phyloP scores from a whole-genome alignment of 495 filamentous ascomycete genomes.

The Podospora fimiseda region DNA sequence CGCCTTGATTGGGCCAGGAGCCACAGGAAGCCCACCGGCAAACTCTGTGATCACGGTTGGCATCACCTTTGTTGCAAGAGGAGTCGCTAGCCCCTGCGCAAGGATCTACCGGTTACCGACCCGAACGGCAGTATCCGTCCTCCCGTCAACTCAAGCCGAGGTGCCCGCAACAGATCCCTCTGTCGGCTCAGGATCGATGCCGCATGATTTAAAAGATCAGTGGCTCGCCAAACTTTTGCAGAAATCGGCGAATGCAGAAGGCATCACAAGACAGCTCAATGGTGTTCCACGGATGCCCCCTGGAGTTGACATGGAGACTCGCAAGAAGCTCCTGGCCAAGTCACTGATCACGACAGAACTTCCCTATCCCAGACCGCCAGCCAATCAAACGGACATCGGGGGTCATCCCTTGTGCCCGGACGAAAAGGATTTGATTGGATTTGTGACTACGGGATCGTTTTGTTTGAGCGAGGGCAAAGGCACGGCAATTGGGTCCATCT shows the following conservation, averaged over 20 bases:
- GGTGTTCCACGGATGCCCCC: constrained; percentile 13
- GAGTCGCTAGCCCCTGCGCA: constrained; percentile 35
- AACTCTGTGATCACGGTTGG: constrained; percentile 28
- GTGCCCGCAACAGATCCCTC: constrained; percentile 36
- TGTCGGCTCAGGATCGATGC: constrained; percentile 17
- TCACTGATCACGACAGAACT: constrained; percentile 38
- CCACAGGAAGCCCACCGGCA: constrained; percentile 11
- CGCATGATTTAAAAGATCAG: constrained; percentile 34
- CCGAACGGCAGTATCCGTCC: neutral
- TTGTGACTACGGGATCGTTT: constrained; percentile 82
- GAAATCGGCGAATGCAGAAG: neutral
- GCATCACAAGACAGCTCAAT: constrained; percentile 9
- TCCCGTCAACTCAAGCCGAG: constrained; percentile 30
- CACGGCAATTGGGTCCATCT: constrained; percentile 67
- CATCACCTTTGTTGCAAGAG: constrained; percentile 33
- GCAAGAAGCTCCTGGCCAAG: constrained; percentile 47
- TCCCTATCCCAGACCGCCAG: constrained; percentile 17
- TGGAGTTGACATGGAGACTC: constrained; percentile 33
- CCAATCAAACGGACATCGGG: constrained; percentile 30
- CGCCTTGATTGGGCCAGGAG: constrained; percentile 11
- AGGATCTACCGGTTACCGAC: constrained; percentile 44
- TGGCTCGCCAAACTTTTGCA: constrained; percentile 36
- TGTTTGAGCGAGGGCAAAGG: constrained; percentile 71
- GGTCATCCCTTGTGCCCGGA: constrained; percentile 61
- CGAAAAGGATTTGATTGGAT: constrained; percentile 79